Percentiles rank a stretch among this genome's conserved stretches.
phyloP scores from a whole-genome alignment of 1,139 yeast genomes.

The Debaryomyces subglobosus region DNA sequence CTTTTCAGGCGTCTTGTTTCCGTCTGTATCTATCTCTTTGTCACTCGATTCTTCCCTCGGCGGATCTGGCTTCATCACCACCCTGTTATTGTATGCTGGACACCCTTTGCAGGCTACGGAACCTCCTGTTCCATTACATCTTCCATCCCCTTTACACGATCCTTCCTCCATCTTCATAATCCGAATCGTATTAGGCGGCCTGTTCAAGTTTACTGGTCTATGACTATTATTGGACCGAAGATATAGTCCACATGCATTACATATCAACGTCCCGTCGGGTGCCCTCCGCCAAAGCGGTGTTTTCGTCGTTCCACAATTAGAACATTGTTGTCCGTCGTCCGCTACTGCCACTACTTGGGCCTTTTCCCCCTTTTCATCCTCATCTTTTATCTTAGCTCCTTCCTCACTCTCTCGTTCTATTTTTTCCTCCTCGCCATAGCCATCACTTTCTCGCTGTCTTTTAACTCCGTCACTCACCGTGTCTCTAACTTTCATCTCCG shows the following conservation, averaged over 20 bases:
- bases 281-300: conserved; percentile 75
- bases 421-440: background rate
- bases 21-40: background rate
- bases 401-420: background rate
- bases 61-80: conserved; percentile 36
- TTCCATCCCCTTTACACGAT: conserved; percentile 80
- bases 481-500: background rate
- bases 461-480: background rate
- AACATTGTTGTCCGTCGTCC: conserved; percentile 52
- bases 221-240: conserved; percentile 56
- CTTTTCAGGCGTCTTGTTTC: conserved; percentile 7
- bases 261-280: conserved; percentile 64
- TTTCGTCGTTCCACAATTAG: conserved; percentile 68
- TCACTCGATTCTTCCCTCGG: background rate
- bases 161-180: conserved; percentile 52
- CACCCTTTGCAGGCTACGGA: conserved; percentile 79
- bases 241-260: conserved; percentile 74
- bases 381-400: background rate
- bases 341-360: background rate
- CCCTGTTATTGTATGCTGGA: conserved; percentile 78
- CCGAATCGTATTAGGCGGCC: conserved; percentile 63
- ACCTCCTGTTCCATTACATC: conserved; percentile 89
- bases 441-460: background rate
- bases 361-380: background rate
- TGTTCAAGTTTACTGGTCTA: conserved; percentile 62